Evolutionary conservation across 768 basidiomycete genomes (phyloP).

Genomic region (Hebeloma cylindrosporum): DNA sequence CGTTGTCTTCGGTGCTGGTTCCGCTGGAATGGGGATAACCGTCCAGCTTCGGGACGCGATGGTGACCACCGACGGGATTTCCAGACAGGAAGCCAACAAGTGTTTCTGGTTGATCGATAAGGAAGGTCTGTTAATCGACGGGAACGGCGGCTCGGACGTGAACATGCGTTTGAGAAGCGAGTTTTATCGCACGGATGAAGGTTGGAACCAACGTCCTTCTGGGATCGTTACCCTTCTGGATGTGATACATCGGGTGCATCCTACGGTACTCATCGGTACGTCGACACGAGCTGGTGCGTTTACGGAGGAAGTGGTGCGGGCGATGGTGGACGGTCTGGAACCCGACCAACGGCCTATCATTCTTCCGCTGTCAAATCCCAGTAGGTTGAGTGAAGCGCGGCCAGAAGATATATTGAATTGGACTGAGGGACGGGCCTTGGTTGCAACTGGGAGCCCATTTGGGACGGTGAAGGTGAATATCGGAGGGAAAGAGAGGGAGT

Average conservation of each 20-base stretch:
- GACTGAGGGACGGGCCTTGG: conserved; percentile 76
- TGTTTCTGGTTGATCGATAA: conserved; percentile 76
- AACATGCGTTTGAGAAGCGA: conserved; percentile 56
- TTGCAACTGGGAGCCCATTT: conserved; percentile 88
- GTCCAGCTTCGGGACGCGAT: conserved; percentile 78
- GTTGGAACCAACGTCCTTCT: conserved; percentile 41
- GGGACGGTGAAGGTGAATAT: conserved; percentile 61
- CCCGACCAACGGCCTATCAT: conserved; percentile 77
- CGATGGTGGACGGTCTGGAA: conserved; percentile 53
- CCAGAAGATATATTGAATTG: conserved; percentile 75
- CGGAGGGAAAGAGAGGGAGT: conserved; percentile 58
- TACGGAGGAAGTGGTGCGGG: conserved; percentile 65
- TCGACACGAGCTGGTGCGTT: conserved; percentile 81
- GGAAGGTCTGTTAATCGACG: conserved; percentile 31
- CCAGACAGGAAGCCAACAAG: conserved; percentile 56
- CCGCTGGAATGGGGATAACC: conserved; percentile 80
- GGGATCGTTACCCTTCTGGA: conserved; percentile 61
- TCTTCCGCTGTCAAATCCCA: conserved; percentile 83
- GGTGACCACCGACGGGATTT: conserved; percentile 49
- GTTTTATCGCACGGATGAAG: conserved; percentile 22
- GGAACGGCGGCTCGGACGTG: conserved; percentile 33
- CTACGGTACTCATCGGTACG: conserved; percentile 84
- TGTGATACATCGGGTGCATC: conserved; percentile 68
- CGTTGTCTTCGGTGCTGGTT: conserved; percentile 78
- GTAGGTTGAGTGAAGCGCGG: conserved; percentile 69